Evolutionary conservation across 2,329 filamentous ascomycete species (phyloP), one percentile per base, ranked within the genome.

Genomic region (Trichoderma harzianum): DNA sequence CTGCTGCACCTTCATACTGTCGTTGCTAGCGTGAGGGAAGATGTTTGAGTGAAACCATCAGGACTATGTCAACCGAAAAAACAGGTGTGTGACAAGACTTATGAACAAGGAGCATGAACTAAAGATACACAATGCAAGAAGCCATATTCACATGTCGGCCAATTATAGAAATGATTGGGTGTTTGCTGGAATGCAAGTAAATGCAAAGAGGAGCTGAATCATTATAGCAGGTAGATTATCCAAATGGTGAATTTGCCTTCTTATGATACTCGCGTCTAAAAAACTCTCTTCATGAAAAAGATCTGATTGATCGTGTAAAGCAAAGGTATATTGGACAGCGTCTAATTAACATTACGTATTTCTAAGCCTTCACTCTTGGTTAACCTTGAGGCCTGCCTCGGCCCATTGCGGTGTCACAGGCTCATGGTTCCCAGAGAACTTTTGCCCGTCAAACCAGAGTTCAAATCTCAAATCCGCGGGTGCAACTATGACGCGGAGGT

Each of bases 401-500:
- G 21, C 32, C 68, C 68, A 70, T 39, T 70, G 68, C 14, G 86
- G 81, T 1, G 84, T 21, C n/a, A 77, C 73, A 2, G 75, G 75
- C 30, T 76, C 70, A 21, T 76, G 75, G 14, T 75, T 77, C 1
- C 75, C 72, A 0, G 75, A 77, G 60, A 76, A 76, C 39, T 76
- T 80, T 16, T 78, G 76, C 1, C 74, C 74, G 1, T 67, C 73
- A n/a, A 77, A 75, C 83, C 83, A 85, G 3, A 85, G 73, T 72
- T 83, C 82, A 60, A 85, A 85, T 7, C 78, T 76, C 43, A 90
- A 78, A 70, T 90, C 88, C 0, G 89, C 85, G 0, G 86, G 84
- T 1, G 86, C 87, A 4, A 87, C 84, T 43, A 88, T 81, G 5
- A 88, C 86, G 70, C 87, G 84, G 0, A 90, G 83, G 64, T 87